Percentiles rank a stretch among this genome's conserved stretches.
phyloP scores from a whole-genome alignment of 2,329 filamentous ascomycete species.

The Fusarium fracticaudum region DNA sequence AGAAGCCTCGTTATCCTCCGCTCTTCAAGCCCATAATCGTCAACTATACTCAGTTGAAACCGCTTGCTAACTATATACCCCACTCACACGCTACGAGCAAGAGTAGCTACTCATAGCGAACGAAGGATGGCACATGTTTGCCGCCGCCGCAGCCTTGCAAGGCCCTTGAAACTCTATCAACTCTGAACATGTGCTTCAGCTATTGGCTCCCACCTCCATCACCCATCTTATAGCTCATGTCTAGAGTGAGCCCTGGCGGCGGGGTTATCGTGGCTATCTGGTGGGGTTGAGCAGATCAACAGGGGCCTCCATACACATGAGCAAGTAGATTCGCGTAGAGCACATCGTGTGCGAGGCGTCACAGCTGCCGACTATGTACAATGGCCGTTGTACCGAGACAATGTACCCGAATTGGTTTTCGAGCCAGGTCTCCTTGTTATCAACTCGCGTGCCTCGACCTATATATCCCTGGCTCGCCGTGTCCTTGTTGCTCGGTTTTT shows the following conservation, averaged over 20 bases:
- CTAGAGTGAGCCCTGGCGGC: constrained; percentile 30
- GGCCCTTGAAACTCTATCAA: constrained; percentile 41
- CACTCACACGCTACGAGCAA: constrained; percentile 33
- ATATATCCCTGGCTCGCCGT: constrained; percentile 39
- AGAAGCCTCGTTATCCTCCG: background rate
- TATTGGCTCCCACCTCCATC: constrained; percentile 51
- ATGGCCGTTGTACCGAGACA: constrained; percentile 16
- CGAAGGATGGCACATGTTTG: constrained; percentile 42
- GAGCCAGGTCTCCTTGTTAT: background rate
- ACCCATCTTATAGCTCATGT: constrained; percentile 2
- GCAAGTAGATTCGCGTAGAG: constrained; percentile 31
- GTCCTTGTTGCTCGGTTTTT: constrained; percentile 4
- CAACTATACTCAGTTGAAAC: constrained; percentile 16
- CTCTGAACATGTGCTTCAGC: constrained; percentile 53
- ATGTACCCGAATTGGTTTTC: constrained; percentile 4
- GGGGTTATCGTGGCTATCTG: constrained; percentile 38
- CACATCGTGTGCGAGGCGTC: constrained; percentile 26
- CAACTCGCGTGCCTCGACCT: constrained; percentile 18
- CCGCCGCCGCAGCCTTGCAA: constrained; percentile 34
- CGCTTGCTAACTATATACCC: constrained; percentile 1
- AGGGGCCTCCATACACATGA: constrained; percentile 15
- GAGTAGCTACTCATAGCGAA: constrained; percentile 37
- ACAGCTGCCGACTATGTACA: constrained; percentile 17
- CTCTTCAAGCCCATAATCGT: constrained; percentile 19
- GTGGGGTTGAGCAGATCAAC: constrained; percentile 40